Conservation (phyloP, 768 basidiomycete species). For the Rhodotorula taiwanensis region DNA sequence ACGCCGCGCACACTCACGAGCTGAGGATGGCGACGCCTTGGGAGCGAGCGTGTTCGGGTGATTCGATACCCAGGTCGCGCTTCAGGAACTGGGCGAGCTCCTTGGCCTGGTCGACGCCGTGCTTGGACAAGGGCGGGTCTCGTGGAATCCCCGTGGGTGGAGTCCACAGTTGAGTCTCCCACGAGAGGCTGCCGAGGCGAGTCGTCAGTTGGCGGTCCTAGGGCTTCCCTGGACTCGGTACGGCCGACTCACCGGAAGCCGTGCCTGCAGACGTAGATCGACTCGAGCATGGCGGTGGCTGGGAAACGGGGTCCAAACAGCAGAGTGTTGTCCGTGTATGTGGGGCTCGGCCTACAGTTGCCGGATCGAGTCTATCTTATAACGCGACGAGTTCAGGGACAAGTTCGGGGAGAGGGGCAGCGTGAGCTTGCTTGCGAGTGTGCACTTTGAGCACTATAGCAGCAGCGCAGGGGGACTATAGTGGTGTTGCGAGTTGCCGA, state of each 20-base stretch:
- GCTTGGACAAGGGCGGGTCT: slow-evolving; percentile 32
- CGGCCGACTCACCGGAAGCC: slow-evolving; percentile 17
- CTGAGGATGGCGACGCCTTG: slow-evolving; percentile 15
- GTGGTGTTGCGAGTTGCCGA: too few relatives aligned
- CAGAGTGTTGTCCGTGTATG: too few relatives aligned
- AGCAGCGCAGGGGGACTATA: too few relatives aligned
- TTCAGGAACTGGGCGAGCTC: slow-evolving; percentile 58
- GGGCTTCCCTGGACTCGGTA: rapidly evolving
- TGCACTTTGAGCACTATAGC: too few relatives aligned
- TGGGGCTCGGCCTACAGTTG: too few relatives aligned
- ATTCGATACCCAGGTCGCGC: neutral
- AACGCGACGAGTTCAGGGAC: too few relatives aligned
- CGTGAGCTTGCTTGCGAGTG: too few relatives aligned
- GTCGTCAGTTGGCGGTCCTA: too few relatives aligned
- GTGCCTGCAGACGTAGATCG: slow-evolving; percentile 15
- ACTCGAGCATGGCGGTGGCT: neutral
- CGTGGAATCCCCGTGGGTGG: slow-evolving; percentile 32
- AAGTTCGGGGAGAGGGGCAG: too few relatives aligned
- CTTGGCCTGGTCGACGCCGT: slow-evolving; percentile 55
- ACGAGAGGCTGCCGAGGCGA: neutral
- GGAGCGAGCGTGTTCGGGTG: neutral
- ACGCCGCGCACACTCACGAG: slow-evolving; percentile 13
- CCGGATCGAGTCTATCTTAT: too few relatives aligned
- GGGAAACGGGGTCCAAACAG: too few relatives aligned
- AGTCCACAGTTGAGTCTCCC: slow-evolving; percentile 30